Percentiles rank a stretch among this genome's conserved stretches.
These are phyloP conservation scores for Saitoella complicata DNA, from an alignment of 805 yeast genomes.

Conservation along the genomic window DNA sequence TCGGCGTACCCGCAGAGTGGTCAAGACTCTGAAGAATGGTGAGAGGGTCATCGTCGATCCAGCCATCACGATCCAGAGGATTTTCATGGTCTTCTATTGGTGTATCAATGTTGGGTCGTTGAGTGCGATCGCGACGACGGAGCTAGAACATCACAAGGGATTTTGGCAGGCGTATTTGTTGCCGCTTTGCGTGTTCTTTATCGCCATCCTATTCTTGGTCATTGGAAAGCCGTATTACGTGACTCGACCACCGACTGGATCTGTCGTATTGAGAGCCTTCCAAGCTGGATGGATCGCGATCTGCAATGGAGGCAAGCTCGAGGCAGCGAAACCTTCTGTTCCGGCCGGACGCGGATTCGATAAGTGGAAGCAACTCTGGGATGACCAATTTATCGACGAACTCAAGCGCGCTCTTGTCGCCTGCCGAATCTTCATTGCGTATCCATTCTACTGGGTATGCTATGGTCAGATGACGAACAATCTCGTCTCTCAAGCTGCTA, in stretches of 20 bases:
- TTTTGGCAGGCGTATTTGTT: slow-evolving; percentile 51
- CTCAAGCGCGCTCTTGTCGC: slow-evolving; percentile 48
- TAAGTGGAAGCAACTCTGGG: slow-evolving; percentile 32
- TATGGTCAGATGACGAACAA: slow-evolving; percentile 60
- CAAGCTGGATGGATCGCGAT: slow-evolving; percentile 28
- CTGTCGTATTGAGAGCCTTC: slow-evolving; percentile 41
- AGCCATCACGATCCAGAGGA: slow-evolving; percentile 51
- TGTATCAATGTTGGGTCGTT: slow-evolving; percentile 63
- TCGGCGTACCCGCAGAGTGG: slow-evolving; percentile 42
- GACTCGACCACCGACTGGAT: slow-evolving; percentile 45
- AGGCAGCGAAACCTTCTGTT: slow-evolving; percentile 12
- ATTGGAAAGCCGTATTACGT: slow-evolving; percentile 40
- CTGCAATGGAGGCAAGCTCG: slow-evolving; percentile 27
- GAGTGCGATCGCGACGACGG: slow-evolving; percentile 62
- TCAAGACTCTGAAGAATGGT: slow-evolving; percentile 43
- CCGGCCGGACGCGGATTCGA: slow-evolving; percentile 8
- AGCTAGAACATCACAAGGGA: slow-evolving; percentile 36
- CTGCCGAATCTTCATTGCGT: slow-evolving; percentile 56
- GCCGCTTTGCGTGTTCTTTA: slow-evolving; percentile 44
- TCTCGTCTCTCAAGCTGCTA: slow-evolving; percentile 58
- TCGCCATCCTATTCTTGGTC: slow-evolving; percentile 38
- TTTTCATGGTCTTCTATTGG: slow-evolving; percentile 61
- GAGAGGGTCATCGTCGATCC: slow-evolving; percentile 57
- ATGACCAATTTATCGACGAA: slow-evolving; percentile 59
- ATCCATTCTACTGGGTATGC: slow-evolving; percentile 59